Evolutionary conservation across 75 land plant genomes (phyloP).

Genomic region (Sequoiadendron giganteum): DNA sequence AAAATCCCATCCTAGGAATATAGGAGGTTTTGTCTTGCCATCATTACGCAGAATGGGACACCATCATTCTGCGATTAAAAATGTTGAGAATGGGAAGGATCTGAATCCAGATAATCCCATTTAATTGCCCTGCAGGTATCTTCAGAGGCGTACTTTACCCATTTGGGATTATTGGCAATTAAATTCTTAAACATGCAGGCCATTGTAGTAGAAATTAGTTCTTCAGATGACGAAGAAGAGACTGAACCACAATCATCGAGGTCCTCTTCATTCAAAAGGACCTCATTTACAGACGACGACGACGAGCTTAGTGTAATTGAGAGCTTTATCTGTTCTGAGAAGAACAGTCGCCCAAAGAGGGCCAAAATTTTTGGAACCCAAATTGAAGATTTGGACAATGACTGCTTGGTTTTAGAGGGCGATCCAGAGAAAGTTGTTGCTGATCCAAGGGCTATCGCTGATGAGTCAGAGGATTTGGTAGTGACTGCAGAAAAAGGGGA

Average conservation of each 20-base stretch:
- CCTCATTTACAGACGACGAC: not conserved
- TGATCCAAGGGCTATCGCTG: not conserved
- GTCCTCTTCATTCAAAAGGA: constrained; percentile 1
- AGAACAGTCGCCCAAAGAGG: not conserved
- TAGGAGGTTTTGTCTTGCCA: not conserved
- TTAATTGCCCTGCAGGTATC: not conserved
- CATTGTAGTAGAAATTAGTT: not conserved
- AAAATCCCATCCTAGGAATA: not conserved
- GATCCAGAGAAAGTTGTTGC: not conserved
- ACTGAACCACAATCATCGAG: not conserved
- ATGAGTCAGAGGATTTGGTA: constrained; percentile 8
- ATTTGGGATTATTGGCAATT: not conserved
- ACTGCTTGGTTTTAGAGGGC: constrained; percentile 4
- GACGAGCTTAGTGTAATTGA: constrained; percentile 2
- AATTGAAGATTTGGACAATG: not conserved
- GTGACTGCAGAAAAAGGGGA: constrained; percentile 11
- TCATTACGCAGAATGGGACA: not conserved
- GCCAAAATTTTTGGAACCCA: not conserved
- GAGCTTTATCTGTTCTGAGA: not conserved
- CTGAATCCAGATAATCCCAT: not conserved
- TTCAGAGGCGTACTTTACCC: not conserved
- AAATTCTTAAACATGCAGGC: not conserved
- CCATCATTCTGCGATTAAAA: not conserved
- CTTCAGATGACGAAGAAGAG: constrained; percentile 1
- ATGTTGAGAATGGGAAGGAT: not conserved